phyloP scores from a whole-genome alignment of 139 green algal species.

The Yamagishiella unicocca region DNA sequence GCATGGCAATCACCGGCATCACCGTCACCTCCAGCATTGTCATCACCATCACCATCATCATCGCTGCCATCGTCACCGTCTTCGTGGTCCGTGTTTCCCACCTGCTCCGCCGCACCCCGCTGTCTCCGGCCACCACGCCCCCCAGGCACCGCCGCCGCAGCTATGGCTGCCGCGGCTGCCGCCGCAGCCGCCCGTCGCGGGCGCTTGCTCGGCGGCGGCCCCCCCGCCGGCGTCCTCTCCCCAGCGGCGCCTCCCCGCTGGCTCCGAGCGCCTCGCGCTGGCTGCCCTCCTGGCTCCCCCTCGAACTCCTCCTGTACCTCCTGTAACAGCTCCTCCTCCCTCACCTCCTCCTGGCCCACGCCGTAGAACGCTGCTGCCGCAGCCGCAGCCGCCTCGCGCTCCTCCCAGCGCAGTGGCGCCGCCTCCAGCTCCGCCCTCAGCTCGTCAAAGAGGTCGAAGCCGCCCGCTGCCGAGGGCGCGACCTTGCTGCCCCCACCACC shows the following conservation, averaged over 20 bases:
- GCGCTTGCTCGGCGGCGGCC: slow-evolving; percentile 10
- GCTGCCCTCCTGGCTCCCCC: no score
- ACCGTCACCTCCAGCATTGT: no score
- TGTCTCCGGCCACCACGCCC: no score
- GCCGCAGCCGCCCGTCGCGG: not conserved
- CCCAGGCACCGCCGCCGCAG: not conserved
- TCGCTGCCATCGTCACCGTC: no score
- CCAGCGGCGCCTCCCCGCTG: no score
- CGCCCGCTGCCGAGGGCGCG: not conserved
- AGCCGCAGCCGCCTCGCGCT: not conserved
- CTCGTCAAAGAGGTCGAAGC: not conserved
- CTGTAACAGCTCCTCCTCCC: not conserved
- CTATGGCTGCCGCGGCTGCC: slow-evolving; percentile 2
- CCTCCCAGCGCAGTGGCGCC: not conserved
- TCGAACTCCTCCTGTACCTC: slow-evolving; percentile 1
- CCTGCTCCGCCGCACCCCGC: not conserved
- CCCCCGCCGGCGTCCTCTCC: not conserved
- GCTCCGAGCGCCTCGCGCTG: no score
- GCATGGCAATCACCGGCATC: no score
- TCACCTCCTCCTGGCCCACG: not conserved
- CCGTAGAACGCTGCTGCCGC: no score
- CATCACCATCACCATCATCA: no score
- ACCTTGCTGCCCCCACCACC: not conserved
- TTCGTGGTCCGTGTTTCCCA: no score
- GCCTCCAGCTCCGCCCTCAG: not conserved